These are phyloP conservation scores for Ligustrum vulgare DNA, from an alignment of 257 asterid species.

Conservation along the genomic window DNA sequence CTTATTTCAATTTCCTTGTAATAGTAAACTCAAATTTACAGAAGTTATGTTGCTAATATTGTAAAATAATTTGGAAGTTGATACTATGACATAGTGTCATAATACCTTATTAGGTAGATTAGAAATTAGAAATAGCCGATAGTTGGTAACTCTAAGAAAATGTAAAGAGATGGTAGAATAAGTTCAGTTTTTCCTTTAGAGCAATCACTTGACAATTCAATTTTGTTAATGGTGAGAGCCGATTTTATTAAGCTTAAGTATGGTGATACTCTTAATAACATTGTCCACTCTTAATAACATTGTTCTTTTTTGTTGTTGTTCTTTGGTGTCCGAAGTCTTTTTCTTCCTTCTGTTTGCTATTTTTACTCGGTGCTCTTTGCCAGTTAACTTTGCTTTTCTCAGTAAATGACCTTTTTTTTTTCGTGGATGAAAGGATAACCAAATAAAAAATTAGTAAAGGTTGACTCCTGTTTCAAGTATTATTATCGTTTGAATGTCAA, in stretches of 20 bases:
- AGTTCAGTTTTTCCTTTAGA: not conserved
- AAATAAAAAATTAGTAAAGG: not conserved
- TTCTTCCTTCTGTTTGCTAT: not conserved
- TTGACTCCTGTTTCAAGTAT: not conserved
- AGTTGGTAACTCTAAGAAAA: not conserved
- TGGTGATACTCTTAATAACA: not conserved
- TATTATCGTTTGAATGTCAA: not conserved
- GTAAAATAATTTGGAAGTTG: not conserved
- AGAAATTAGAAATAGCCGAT: not conserved
- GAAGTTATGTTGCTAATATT: not conserved
- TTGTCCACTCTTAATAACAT: no score
- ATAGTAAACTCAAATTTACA: not conserved
- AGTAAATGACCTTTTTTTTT: not conserved
- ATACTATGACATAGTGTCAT: not conserved
- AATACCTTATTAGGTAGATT: not conserved
- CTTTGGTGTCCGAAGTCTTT: not conserved
- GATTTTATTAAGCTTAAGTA: not conserved
- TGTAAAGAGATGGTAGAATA: not conserved
- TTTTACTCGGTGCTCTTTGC: not conserved
- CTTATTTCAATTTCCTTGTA: not conserved
- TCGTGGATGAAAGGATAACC: not conserved
- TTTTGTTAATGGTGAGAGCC: not conserved
- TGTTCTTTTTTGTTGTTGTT: no score
- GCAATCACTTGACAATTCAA: not conserved
- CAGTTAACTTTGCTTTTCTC: not conserved